These are phyloP conservation scores for Trichoderma sp. DNA, from an alignment of 2,329 filamentous ascomycete genomes.

Conservation along the genomic window DNA sequence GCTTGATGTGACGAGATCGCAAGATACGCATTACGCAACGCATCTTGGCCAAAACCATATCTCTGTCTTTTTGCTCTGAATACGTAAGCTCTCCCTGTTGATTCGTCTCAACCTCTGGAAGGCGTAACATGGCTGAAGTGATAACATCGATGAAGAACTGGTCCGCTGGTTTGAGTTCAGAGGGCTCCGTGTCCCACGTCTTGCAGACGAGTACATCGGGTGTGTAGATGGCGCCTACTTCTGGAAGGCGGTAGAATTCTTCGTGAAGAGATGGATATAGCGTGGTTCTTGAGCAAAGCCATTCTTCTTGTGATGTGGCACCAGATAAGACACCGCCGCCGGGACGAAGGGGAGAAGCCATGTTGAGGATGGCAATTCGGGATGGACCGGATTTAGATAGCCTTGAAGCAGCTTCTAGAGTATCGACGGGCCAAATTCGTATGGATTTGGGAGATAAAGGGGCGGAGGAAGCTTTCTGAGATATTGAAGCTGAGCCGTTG, in stretches of 20 bases:
- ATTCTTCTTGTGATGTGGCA: constrained; percentile 60
- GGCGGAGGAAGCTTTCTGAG: background rate
- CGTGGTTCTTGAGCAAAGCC: constrained; percentile 59
- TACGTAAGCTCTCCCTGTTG: constrained; percentile 35
- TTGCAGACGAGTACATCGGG: constrained; percentile 60
- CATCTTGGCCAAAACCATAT: constrained; percentile 54
- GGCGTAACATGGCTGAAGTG: constrained; percentile 56
- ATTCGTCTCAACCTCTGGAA: constrained; percentile 48
- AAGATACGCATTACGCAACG: constrained; percentile 53
- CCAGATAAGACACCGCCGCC: constrained; percentile 61
- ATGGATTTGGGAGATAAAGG: constrained; percentile 34
- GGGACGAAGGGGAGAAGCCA: constrained; percentile 60
- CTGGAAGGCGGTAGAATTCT: constrained; percentile 58
- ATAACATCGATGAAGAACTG: constrained; percentile 59
- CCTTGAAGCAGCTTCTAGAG: constrained; percentile 47
- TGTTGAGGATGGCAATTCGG: constrained; percentile 56
- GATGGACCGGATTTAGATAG: background rate
- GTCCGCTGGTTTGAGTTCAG: constrained; percentile 35
- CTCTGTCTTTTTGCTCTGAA: constrained; percentile 47
- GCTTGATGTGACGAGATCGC: constrained; percentile 42
- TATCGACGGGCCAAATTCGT: constrained; percentile 48
- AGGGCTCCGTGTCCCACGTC: constrained; percentile 26
- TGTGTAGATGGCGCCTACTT: constrained; percentile 54
- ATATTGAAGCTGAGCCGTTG: background rate
- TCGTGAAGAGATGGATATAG: constrained; percentile 57